These are phyloP conservation scores for Codiaeum variegatum DNA, from an alignment of 441 rosid species.

Conservation along the genomic window DNA sequence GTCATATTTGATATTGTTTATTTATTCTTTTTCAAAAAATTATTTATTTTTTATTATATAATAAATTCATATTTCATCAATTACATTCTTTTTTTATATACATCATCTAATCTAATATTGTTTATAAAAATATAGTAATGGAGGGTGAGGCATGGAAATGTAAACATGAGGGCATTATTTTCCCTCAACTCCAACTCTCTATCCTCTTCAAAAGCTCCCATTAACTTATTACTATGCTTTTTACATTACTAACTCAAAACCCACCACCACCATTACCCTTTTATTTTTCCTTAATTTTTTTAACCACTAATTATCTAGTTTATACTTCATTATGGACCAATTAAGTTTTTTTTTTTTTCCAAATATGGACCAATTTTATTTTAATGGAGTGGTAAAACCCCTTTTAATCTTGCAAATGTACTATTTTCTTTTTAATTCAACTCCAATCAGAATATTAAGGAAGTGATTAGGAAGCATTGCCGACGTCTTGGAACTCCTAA, in stretches of 20 bases:
- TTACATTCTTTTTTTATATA: too few species aligned
- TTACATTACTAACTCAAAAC: conserved; percentile 12
- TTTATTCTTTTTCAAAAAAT: too few species aligned
- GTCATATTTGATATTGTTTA: too few species aligned
- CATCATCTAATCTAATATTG: too few species aligned
- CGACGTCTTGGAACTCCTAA: conserved; percentile 45
- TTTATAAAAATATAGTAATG: conserved; percentile 4
- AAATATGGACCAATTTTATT: too few species aligned
- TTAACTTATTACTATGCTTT: conserved; percentile 19
- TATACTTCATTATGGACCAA: too few species aligned
- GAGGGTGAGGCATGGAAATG: conserved; percentile 49
- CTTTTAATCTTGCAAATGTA: background rate
- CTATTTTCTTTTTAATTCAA: conserved; percentile 16
- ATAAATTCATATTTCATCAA: too few species aligned
- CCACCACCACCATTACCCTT: conserved; percentile 7
- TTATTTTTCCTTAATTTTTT: background rate
- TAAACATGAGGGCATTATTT: conserved; percentile 69
- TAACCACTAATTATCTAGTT: background rate
- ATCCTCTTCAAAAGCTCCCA: conserved; percentile 34
- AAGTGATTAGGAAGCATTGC: conserved; percentile 30
- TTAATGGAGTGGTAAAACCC: background rate
- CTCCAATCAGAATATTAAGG: conserved; percentile 14
- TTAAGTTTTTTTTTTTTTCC: too few species aligned
- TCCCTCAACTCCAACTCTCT: conserved; percentile 59
- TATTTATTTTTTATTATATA: too few species aligned